A percentile compares a stretch with the other conserved stretches of the same genome.
Evolutionary conservation across 257 asterid genomes (phyloP).

Genomic region (Voacanga thouarsii): DNA sequence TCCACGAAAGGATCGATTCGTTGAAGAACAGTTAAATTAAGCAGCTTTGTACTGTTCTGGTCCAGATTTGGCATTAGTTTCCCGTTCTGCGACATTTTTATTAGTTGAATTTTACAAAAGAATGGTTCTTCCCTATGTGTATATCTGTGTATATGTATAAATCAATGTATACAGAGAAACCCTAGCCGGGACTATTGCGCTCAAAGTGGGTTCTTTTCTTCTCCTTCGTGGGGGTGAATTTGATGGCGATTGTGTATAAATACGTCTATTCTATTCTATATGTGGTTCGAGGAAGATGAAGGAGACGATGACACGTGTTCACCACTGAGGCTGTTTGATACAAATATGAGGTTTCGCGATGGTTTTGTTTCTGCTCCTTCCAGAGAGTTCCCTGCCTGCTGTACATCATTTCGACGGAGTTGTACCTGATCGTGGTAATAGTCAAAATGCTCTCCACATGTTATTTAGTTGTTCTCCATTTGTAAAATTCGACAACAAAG

Average conservation of each 20-base stretch:
- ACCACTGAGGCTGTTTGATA: not conserved
- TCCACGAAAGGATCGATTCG: constrained; percentile 78
- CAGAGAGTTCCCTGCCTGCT: not conserved
- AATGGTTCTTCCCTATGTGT: not conserved
- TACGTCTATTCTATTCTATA: not conserved
- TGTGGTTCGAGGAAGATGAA: not conserved
- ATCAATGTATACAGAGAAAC: not conserved
- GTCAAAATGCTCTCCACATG: not conserved
- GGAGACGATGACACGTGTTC: not conserved
- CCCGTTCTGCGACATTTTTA: constrained; percentile 31
- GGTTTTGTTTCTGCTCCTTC: not conserved
- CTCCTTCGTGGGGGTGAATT: not conserved
- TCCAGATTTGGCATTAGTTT: constrained; percentile 80
- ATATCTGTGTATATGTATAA: no score
- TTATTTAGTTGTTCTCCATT: no score
- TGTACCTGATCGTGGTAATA: not conserved
- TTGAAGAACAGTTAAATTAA: constrained; percentile 80
- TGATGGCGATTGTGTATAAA: not conserved
- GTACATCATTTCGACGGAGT: not conserved
- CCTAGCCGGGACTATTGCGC: not conserved
- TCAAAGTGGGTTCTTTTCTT: not conserved
- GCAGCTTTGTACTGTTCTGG: constrained; percentile 63
- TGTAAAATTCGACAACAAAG: no score
- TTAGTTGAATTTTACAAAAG: not conserved
- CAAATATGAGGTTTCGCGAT: no score